Base-by-base conservation (phyloP, 2,329 filamentous ascomycete genomes). In the Fusarium tricinctum region DNA sequence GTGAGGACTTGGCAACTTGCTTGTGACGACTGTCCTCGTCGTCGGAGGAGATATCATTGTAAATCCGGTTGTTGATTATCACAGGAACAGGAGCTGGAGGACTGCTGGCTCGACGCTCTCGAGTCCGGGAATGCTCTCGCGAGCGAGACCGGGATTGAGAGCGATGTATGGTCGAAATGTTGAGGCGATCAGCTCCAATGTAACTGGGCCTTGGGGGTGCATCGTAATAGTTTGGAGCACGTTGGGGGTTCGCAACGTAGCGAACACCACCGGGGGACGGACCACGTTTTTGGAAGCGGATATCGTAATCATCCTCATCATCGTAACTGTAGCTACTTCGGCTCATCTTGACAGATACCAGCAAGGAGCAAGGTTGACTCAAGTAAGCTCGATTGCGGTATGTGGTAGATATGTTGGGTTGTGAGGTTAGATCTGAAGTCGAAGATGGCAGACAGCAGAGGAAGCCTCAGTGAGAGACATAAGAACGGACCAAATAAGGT, bases 41-140 rank as follows among this genome's bases (percentile, higher is more conserved):
- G 32, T 71, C 83, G 7, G 81, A 84, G 20, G 82, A 83, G 51
- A 81, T 70, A 22, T 84, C 80, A 62, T 84, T 84, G 69, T 85
- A 83, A 58, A 86, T 84, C 58, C 80, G 80, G 74, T 88, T 88
- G 73, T 88, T 86, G 74, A 89, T 88, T 52, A 89, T 83, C 47
- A 89, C 81, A 1, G 86, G 85, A 28, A 52, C 42, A 35, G 63
- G 73, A 43, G 71, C 74, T 8, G 81, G 81, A 22, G 81, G 81
- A 23, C 82, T 81, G 62, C 76, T 80, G 13, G 80, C 80, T 19
- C 81, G 81, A 33, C 83, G 82, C 65, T 86, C 84, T 23, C 80
- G 80, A 19, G 83, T 84, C 22, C 82, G 82, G 20, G 84, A 85
- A 22, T 82, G 81, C 28, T 78, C 76, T 17, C 74, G 76, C 12